Base-by-base conservation (phyloP, 2,329 filamentous ascomycete species). In the Thelonectria olida region DNA sequence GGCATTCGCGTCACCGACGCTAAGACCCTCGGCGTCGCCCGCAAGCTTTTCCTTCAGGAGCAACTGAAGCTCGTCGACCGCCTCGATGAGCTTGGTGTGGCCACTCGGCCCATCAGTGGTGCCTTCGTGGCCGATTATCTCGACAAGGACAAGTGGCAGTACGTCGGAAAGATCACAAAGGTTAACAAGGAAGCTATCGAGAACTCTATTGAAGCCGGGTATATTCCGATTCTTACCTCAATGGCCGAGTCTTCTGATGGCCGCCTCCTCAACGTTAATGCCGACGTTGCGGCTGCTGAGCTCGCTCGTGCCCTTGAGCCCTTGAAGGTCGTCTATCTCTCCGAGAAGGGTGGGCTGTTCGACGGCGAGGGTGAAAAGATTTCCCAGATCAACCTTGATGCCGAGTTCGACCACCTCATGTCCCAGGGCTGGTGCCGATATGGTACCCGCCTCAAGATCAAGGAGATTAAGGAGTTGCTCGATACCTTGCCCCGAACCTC, bases 261-360 rank as follows among this genome's bases (percentile, higher is more conserved):
- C 8, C 93, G 95, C 77, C 89, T 98, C 52, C 85, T 99, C 66
- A 99, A 99, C 74, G 96, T 99, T 76, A 99, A 99, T 74, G 96
- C 96, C 34, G 96, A 99, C 78, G 95, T 97, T 63, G 95, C 95
- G 34, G 96, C 96, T 27, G 94, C 94, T 67, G 95, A 97, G 81
- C 84, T 99, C 63, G 95, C 96, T 22, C 90, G 92, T 62, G 88
- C 92, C 58, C 83, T 99, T 54, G 90, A 98, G 79, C 96, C 96
- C 23, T 82, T 98, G 72, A 99, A 99, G 88, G 95, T 98, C 63
- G 94, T 99, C 62, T 99, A 97, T 77, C 85, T 98, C n/a, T 96
- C 93, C 5, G 96, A 99, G 82, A 98, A 98, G 85, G 96, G 96
- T 50, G 96, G 95, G 7, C 82, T 99, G 31, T 97, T 97, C 80